A percentile compares a stretch with the other conserved stretches of the same genome.
Evolutionary conservation across 78 protist genomes (phyloP).

Genomic region (Dictyostelium firmibasis): DNA sequence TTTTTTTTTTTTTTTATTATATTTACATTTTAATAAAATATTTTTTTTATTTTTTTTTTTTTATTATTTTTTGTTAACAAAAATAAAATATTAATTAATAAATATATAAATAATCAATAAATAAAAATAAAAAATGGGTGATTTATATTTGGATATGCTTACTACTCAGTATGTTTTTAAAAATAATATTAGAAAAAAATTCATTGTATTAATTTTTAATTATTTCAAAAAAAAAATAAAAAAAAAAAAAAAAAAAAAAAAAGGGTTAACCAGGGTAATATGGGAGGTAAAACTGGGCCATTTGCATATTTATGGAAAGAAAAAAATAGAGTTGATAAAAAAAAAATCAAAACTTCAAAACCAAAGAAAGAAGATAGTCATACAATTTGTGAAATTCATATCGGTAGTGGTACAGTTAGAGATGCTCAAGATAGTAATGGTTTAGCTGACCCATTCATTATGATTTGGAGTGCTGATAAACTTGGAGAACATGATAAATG

Average conservation of each 20-base stretch:
- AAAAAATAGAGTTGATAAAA: not conserved
- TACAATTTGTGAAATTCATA: not conserved
- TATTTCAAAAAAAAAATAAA: not conserved
- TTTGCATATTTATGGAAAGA: not conserved
- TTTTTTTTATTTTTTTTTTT: no score
- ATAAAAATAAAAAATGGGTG: not conserved
- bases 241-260: not conserved
- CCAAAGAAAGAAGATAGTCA: not conserved
- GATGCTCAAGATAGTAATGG: slow-evolving; percentile 40
- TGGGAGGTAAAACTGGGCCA: not conserved
- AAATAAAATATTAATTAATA: not conserved
- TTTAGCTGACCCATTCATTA: slow-evolving; percentile 16
- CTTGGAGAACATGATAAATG: not conserved
- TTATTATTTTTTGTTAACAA: no score
- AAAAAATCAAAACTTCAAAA: not conserved
- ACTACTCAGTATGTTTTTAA: not conserved
- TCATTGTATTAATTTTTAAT: no score
- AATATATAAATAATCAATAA: not conserved
- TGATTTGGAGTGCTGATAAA: not conserved
- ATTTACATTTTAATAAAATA: no score
- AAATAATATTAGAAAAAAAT: no score
- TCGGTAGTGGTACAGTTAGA: not conserved
- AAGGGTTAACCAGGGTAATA: not conserved
- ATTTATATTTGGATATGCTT: not conserved
- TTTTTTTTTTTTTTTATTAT: no score